phyloP scores from a whole-genome alignment of 257 asterid species.

The Petrea volubilis region DNA sequence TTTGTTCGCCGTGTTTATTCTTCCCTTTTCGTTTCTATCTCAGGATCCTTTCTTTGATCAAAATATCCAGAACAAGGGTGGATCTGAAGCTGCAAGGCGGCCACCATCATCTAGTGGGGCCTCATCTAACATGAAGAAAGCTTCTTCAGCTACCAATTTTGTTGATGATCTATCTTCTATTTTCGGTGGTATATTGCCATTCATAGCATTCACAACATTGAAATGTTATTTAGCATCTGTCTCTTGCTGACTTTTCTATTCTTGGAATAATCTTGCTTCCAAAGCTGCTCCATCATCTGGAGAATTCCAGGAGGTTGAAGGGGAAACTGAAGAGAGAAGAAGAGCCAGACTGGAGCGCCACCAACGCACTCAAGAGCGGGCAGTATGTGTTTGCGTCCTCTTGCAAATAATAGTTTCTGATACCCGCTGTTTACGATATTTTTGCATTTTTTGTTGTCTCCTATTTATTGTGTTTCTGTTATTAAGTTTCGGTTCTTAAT shows the following conservation, averaged over 20 bases:
- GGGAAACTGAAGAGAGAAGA: constrained; percentile 96
- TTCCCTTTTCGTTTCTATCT: constrained; percentile 25
- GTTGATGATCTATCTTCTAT: constrained; percentile 95
- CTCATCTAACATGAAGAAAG: constrained; percentile 76
- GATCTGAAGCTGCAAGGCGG: constrained; percentile 65
- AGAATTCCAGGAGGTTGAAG: constrained; percentile 85
- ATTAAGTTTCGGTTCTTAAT: constrained; percentile 18
- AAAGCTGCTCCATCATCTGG: constrained; percentile 75
- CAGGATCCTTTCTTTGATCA: constrained; percentile 79
- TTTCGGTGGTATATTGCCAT: constrained; percentile 66
- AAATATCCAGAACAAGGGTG: constrained; percentile 64
- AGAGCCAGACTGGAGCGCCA: constrained; percentile 92
- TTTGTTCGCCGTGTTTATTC: neutral
- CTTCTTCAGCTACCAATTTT: constrained; percentile 70
- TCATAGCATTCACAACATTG: constrained; percentile 1
- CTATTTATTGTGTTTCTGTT: constrained; percentile 8
- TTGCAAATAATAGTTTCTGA: constrained; percentile 10
- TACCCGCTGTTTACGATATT: constrained; percentile 11
- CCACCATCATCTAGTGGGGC: constrained; percentile 59
- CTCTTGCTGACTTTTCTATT: constrained; percentile 31
- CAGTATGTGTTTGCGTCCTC: constrained; percentile 51
- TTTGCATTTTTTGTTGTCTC: constrained; percentile 15
- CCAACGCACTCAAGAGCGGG: constrained; percentile 96
- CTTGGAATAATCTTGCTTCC: constrained; percentile 28
- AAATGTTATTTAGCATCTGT: constrained; percentile 17